phyloP scores from a whole-genome alignment of 1,284 basidiomycete genomes.

The Ustilago trichophora region DNA sequence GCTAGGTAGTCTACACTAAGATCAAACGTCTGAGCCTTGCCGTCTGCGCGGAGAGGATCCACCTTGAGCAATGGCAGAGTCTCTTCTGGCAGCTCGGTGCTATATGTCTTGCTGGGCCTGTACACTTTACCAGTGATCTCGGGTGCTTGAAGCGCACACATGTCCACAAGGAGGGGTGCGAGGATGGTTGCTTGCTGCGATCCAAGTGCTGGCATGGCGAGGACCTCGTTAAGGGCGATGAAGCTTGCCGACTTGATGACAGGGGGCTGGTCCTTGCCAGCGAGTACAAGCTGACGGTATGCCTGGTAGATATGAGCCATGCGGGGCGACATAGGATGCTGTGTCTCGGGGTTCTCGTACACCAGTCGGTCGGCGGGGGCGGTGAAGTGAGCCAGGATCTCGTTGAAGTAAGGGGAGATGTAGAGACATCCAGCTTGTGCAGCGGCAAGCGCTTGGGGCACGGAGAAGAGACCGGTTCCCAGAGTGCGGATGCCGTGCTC shows the following conservation, averaged over 20 bases:
- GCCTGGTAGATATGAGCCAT: slow-evolving; percentile 44
- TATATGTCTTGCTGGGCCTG: slow-evolving; percentile 29
- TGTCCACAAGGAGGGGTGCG: slow-evolving; percentile 24
- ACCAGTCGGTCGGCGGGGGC: slow-evolving; percentile 9
- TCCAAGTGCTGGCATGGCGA: slow-evolving; percentile 34
- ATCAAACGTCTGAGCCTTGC: slow-evolving; percentile 14
- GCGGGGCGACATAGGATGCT: slow-evolving; percentile 34
- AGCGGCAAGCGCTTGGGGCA: slow-evolving; percentile 65
- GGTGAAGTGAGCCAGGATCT: slow-evolving; percentile 61
- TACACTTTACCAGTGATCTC: slow-evolving; percentile 8
- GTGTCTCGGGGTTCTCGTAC: slow-evolving; percentile 18
- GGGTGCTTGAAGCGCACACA: slow-evolving; percentile 9
- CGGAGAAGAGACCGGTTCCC: slow-evolving; percentile 64
- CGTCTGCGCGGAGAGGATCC: slow-evolving; percentile 29
- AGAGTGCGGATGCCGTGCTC: slow-evolving; percentile 63
- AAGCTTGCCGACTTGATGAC: slow-evolving; percentile 34
- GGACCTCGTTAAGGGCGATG: slow-evolving; percentile 34
- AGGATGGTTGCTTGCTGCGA: slow-evolving; percentile 33
- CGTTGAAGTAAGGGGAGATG: slow-evolving; percentile 66
- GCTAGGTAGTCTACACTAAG: slow-evolving; percentile 15
- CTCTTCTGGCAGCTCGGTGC: slow-evolving; percentile 10
- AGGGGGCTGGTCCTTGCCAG: background rate
- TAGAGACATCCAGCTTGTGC: slow-evolving; percentile 63
- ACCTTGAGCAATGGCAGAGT: slow-evolving; percentile 18
- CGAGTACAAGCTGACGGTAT: slow-evolving; percentile 10